Evolutionary conservation across 1,284 basidiomycete species (phyloP).

Genomic region (Retiboletus fuscus): DNA sequence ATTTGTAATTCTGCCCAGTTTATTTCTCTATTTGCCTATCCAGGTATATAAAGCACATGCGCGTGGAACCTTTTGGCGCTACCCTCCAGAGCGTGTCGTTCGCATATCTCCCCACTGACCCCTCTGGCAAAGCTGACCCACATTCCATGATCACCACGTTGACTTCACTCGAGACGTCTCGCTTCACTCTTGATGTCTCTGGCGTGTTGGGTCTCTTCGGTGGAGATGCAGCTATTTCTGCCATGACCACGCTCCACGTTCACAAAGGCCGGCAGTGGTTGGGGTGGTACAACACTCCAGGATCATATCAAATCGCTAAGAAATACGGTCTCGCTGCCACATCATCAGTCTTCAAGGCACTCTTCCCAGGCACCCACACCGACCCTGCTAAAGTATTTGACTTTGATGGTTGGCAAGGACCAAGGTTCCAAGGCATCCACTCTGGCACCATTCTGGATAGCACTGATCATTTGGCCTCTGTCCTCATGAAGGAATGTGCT

Average conservation of each 20-base stretch:
- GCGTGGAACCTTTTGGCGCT: not conserved
- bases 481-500: constrained; percentile 33
- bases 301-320: constrained; percentile 45
- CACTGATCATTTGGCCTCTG: constrained; percentile 30
- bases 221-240: constrained; percentile 33
- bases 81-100: not conserved
- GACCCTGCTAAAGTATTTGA: constrained; percentile 41
- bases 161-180: constrained; percentile 30
- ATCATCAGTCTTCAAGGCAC: constrained; percentile 40
- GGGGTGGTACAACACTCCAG: constrained; percentile 50
- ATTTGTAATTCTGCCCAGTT: no score
- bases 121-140: constrained; percentile 12
- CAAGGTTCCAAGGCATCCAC: constrained; percentile 31
- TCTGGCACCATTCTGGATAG: constrained; percentile 31
- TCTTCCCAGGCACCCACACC: constrained; percentile 41
- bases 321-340: constrained; percentile 42
- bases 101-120: constrained; percentile 30
- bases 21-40: not conserved
- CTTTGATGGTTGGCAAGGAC: constrained; percentile 42
- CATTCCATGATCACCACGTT: constrained; percentile 19
- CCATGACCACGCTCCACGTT: constrained; percentile 48
- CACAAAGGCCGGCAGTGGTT: constrained; percentile 43
- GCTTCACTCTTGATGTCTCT: constrained; percentile 38
- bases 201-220: constrained; percentile 31
- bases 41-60: not conserved